A percentile compares a stretch with the other conserved stretches of the same genome.
These are phyloP conservation scores for Gastrolobium bilobum DNA, from an alignment of 306 rosid genomes.

Conservation along the genomic window DNA sequence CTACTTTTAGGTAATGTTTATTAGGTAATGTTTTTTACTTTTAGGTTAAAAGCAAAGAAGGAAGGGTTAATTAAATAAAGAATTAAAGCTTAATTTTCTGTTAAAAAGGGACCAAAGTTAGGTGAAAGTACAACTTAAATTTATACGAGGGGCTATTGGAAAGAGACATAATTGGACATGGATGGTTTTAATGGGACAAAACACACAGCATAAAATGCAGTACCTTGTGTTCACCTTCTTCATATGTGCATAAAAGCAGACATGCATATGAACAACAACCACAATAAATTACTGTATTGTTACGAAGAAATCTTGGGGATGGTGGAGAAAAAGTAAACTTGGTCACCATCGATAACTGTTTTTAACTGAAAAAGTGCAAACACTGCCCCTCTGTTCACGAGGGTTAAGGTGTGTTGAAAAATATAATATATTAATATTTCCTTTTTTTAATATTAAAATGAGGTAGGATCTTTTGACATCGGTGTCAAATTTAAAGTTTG, in stretches of 20 bases:
- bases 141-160: conserved; percentile 56
- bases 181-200: conserved; percentile 76
- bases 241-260: conserved; percentile 49
- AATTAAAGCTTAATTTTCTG: neutral
- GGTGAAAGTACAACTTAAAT: conserved; percentile 45
- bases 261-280: conserved; percentile 52
- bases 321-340: conserved; percentile 48
- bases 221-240: conserved; percentile 58
- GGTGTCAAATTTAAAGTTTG: no score
- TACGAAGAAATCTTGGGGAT: conserved; percentile 58
- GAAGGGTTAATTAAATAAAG: neutral
- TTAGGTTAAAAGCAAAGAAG: neutral
- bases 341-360: conserved; percentile 62
- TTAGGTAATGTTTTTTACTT: no score
- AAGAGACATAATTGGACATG: conserved; percentile 70
- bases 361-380: conserved; percentile 64
- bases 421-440: conserved; percentile 4
- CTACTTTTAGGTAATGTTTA: no score
- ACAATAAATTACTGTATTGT: conserved; percentile 42
- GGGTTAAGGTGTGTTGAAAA: conserved; percentile 50
- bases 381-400: conserved; percentile 77
- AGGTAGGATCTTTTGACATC: no score
- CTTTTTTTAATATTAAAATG: neutral
- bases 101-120: conserved; percentile 40
- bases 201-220: conserved; percentile 65